Evolutionary conservation across 1,139 yeast species (phyloP).

Genomic region (Oligophagozyma castellii): DNA sequence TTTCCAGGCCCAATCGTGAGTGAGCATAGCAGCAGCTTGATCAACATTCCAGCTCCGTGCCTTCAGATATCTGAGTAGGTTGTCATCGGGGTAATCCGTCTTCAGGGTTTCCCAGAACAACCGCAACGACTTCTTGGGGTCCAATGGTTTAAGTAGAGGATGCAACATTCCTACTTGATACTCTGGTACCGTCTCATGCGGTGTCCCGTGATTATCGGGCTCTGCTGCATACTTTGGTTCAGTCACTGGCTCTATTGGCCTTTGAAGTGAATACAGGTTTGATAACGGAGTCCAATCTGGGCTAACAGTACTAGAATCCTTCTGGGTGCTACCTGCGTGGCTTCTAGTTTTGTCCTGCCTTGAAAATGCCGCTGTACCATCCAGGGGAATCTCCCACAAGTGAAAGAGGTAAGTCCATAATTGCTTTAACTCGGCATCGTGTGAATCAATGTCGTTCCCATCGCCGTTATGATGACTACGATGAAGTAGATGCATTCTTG

Average conservation of each 20-base stretch:
- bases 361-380: slow-evolving; percentile 21
- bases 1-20: slow-evolving; percentile 59
- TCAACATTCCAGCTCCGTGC: slow-evolving; percentile 64
- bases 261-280: neutral
- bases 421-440: slow-evolving; percentile 59
- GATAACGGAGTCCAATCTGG: neutral
- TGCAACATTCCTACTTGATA: slow-evolving; percentile 19
- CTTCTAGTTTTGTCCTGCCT: neutral
- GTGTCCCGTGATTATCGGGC: neutral
- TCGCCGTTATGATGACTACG: too few relatives aligned
- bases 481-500: too few relatives aligned
- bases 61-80: slow-evolving; percentile 47
- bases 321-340: neutral
- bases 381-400: slow-evolving; percentile 45
- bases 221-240: neutral
- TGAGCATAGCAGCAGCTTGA: slow-evolving; percentile 47
- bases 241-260: neutral
- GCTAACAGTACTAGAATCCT: neutral
- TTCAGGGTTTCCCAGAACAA: slow-evolving; percentile 45
- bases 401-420: slow-evolving; percentile 57
- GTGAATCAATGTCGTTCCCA: too few relatives aligned
- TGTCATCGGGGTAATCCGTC: slow-evolving; percentile 56
- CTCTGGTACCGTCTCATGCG: slow-evolving; percentile 1
- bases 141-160: slow-evolving; percentile 27
- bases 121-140: slow-evolving; percentile 33